Percentiles rank a stretch among this genome's conserved stretches.
phyloP scores from a whole-genome alignment of 176 grass and related monocot species.

The Avena insularis region DNA sequence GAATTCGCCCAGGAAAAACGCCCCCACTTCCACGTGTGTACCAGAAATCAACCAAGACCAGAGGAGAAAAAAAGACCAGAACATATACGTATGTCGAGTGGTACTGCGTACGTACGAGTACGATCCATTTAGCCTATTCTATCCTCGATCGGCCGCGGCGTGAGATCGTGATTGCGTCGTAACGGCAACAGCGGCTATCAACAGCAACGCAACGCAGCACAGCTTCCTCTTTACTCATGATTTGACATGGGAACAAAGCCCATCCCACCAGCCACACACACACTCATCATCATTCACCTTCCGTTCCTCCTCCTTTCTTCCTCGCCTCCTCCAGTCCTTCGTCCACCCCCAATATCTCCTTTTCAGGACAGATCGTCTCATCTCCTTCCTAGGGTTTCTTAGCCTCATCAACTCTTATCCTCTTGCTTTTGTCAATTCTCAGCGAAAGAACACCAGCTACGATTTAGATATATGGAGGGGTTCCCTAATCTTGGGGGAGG shows the following conservation, averaged over 20 bases:
- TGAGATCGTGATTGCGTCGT: not conserved
- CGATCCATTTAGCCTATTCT: conserved; percentile 2
- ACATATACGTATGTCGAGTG: not conserved
- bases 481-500: conserved; percentile 53
- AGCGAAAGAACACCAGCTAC: not conserved
- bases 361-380: conserved; percentile 30
- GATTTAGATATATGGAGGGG: conserved; percentile 32
- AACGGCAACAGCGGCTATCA: conserved; percentile 22
- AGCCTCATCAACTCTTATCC: not conserved
- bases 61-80: not conserved
- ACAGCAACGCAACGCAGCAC: conserved; percentile 14
- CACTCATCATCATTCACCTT: conserved; percentile 43
- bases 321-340: not conserved
- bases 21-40: not conserved
- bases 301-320: conserved; percentile 6
- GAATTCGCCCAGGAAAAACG: not conserved
- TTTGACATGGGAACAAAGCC: conserved; percentile 93
- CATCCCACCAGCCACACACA: conserved; percentile 59
- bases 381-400: conserved; percentile 47
- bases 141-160: conserved; percentile 24
- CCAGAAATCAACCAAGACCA: not conserved
- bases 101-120: conserved; percentile 16
- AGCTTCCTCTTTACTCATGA: conserved; percentile 66
- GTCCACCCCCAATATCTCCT: conserved; percentile 17
- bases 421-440: not conserved